These are phyloP conservation scores for Agrostemma githago DNA, from an alignment of 148 eudicot genomes.

Conservation along the genomic window DNA sequence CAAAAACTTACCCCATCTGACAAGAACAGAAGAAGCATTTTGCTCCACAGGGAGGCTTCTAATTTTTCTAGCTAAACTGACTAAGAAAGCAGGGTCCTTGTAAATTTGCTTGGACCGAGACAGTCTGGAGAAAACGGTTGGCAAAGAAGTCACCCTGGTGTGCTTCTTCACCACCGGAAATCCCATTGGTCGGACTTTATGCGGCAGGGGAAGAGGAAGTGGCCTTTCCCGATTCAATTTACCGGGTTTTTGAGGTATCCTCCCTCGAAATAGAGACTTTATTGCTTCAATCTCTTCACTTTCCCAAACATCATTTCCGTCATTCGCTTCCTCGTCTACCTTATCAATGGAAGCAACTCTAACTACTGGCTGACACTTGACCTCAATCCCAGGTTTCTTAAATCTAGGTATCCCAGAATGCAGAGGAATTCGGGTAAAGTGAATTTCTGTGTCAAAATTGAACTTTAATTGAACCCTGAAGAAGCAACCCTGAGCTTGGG, in stretches of 20 bases:
- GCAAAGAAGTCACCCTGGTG: constrained; percentile 23
- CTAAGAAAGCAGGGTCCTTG: constrained; percentile 68
- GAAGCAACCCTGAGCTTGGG: neutral
- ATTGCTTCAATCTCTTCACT: constrained; percentile 83
- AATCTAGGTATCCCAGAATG: constrained; percentile 31
- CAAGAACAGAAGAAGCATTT: constrained; percentile 54
- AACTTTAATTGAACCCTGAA: constrained; percentile 13
- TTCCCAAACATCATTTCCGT: constrained; percentile 47
- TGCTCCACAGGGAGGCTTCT: constrained; percentile 51
- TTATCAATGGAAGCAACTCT: constrained; percentile 17
- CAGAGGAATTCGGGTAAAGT: constrained; percentile 45
- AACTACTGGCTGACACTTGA: constrained; percentile 17
- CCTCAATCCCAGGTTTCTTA: constrained; percentile 25
- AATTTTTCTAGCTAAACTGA: constrained; percentile 66
- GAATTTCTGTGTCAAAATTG: constrained; percentile 21
- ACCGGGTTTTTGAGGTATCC: constrained; percentile 89
- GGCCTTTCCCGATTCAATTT: constrained; percentile 66
- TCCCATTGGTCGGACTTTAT: constrained; percentile 72
- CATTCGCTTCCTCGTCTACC: constrained; percentile 20
- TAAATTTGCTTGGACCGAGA: constrained; percentile 49
- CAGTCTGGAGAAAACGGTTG: constrained; percentile 29
- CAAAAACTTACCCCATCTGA: constrained; percentile 51
- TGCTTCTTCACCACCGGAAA: constrained; percentile 54
- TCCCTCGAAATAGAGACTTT: constrained; percentile 76
- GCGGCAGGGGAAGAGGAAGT: constrained; percentile 78